These are phyloP conservation scores for Penicillium palitans DNA, from an alignment of 2,329 filamentous ascomycete genomes.

Conservation along the genomic window DNA sequence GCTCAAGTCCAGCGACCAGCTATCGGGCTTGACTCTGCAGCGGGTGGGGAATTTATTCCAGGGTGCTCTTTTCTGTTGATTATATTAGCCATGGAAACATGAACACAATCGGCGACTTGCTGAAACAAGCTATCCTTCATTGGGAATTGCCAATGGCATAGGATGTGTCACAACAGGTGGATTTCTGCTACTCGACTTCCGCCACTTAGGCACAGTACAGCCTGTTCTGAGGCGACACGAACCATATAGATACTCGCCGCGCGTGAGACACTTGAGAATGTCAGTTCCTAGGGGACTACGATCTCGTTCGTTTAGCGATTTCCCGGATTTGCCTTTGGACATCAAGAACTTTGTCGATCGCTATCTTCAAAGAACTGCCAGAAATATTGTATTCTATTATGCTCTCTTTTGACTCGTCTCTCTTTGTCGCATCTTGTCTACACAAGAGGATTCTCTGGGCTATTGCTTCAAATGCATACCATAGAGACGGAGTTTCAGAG, in stretches of 20 bases:
- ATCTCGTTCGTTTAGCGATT: background rate
- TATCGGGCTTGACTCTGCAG: background rate
- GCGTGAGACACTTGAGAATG: too few species aligned
- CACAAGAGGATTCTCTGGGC: background rate
- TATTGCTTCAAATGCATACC: background rate
- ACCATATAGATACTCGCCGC: too few species aligned
- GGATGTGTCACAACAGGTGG: background rate
- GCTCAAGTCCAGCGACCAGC: background rate
- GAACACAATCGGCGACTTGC: background rate
- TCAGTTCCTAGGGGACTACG: background rate
- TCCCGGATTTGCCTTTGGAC: background rate
- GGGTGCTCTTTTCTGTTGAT: background rate
- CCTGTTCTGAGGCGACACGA: background rate
- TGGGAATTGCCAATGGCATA: background rate
- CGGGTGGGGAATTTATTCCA: background rate
- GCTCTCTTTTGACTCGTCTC: background rate
- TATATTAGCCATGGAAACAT: background rate
- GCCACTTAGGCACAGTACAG: background rate
- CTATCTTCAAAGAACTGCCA: background rate
- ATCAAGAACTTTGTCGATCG: background rate
- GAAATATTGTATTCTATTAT: background rate
- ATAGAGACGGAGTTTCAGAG: background rate
- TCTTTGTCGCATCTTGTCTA: background rate
- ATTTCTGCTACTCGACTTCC: background rate
- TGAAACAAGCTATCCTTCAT: background rate